Evolutionary conservation across 2,329 filamentous ascomycete species (phyloP).

Genomic region (Madurella fahalii): DNA sequence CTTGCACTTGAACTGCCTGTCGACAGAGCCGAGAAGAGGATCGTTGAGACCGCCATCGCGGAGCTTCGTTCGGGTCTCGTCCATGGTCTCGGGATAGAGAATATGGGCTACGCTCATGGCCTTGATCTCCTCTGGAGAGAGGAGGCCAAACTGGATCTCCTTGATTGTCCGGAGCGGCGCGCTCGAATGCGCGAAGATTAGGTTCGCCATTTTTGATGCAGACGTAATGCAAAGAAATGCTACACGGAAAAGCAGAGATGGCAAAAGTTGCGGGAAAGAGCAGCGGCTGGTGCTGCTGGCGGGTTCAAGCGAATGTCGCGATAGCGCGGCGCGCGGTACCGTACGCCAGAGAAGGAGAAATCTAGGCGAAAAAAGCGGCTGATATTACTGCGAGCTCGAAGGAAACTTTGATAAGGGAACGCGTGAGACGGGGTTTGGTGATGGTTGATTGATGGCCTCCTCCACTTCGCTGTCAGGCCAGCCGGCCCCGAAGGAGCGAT

Average conservation of each 20-base stretch:
- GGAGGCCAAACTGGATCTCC: constrained; percentile 97
- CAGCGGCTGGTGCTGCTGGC: not conserved
- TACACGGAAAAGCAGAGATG: not conserved
- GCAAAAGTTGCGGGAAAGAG: constrained; percentile 6
- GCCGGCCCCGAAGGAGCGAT: constrained; percentile 36
- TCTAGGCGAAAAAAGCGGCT: constrained; percentile 1
- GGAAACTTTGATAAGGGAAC: constrained; percentile 16
- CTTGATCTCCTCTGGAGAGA: constrained; percentile 98
- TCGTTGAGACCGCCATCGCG: constrained; percentile 92
- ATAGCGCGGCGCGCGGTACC: constrained; percentile 10
- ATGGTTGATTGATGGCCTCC: constrained; percentile 22
- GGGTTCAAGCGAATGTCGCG: constrained; percentile 17
- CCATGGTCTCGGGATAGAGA: constrained; percentile 99
- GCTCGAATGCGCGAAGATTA: constrained; percentile 85
- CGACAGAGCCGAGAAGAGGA: constrained; percentile 91
- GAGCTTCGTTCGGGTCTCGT: constrained; percentile 86
- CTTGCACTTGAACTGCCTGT: constrained; percentile 90
- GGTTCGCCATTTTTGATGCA: constrained; percentile 73
- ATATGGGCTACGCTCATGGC: constrained; percentile 96
- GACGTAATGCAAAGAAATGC: not conserved
- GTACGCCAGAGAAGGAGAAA: constrained; percentile 1
- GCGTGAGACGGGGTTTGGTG: constrained; percentile 15
- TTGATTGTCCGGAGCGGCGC: constrained; percentile 95
- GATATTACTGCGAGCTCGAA: constrained; percentile 4
- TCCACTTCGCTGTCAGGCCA: constrained; percentile 35